These are phyloP conservation scores for Mycena alexandri DNA, from an alignment of 768 basidiomycete species.

Conservation along the genomic window DNA sequence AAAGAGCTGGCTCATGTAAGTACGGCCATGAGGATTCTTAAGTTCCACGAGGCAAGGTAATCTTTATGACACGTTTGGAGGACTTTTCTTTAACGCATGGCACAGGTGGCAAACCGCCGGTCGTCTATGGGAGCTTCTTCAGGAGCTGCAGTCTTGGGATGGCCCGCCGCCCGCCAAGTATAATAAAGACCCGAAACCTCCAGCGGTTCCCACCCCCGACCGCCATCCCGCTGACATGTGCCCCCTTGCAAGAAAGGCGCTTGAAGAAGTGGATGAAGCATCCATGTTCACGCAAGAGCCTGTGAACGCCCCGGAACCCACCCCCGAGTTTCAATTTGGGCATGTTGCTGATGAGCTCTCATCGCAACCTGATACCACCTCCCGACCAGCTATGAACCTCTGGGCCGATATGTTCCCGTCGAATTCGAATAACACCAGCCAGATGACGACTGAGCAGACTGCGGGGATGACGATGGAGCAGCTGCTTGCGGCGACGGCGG, in stretches of 20 bases:
- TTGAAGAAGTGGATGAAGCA: constrained; percentile 10
- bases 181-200: not conserved
- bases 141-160: constrained; percentile 36
- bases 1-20: constrained; percentile 55
- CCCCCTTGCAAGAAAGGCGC: not conserved
- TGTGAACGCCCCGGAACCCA: not conserved
- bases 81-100: no score
- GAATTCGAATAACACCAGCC: not conserved
- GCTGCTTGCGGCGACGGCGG: constrained; percentile 31
- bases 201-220: not conserved
- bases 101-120: constrained; percentile 36
- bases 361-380: not conserved
- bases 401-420: constrained; percentile 11
- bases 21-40: constrained; percentile 51
- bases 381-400: constrained; percentile 16
- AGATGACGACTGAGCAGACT: constrained; percentile 4
- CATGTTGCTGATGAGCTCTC: constrained; percentile 24
- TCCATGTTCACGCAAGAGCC: constrained; percentile 17
- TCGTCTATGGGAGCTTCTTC: constrained; percentile 34
- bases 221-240: constrained; percentile 30
- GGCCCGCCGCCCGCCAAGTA: constrained; percentile 30
- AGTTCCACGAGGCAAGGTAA: constrained; percentile 34
- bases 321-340: not conserved
- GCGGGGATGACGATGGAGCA: constrained; percentile 33
- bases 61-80: not conserved